Percentiles rank a stretch among this genome's conserved stretches.
These are phyloP conservation scores for Phaseolus coccineus DNA, from an alignment of 331 rosid species.

Conservation along the genomic window DNA sequence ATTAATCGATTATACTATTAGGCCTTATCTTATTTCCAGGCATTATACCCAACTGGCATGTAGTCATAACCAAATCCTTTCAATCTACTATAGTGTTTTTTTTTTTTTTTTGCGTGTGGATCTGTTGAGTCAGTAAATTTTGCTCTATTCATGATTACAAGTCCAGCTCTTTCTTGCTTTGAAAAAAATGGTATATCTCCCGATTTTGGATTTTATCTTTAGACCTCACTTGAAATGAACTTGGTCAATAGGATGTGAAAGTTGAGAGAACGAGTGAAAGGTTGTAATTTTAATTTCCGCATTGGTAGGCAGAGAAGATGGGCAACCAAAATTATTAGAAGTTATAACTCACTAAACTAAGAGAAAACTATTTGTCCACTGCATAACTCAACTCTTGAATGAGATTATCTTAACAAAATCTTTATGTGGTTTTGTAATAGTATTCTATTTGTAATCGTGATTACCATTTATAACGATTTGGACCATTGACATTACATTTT, in stretches of 20 bases:
- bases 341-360: too few relatives aligned
- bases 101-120: neutral
- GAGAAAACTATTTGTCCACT: too few relatives aligned
- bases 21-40: neutral
- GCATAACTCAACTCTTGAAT: neutral
- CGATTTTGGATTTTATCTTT: neutral
- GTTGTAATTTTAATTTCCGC: neutral
- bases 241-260: neutral
- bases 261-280: neutral
- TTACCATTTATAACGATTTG: too few relatives aligned
- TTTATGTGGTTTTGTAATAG: neutral
- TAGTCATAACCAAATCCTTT: neutral
- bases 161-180: neutral
- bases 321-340: neutral
- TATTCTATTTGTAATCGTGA: neutral
- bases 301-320: neutral
- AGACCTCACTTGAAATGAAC: neutral
- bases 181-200: neutral
- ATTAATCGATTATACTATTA: neutral
- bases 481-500: neutral
- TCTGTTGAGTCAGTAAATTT: conserved; percentile 14
- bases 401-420: neutral
- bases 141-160: neutral
- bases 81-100: neutral
- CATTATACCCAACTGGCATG: neutral